Percentiles rank a stretch among this genome's conserved stretches.
phyloP scores from a whole-genome alignment of 2,329 filamentous ascomycete genomes.

The Aspergillus sp. region DNA sequence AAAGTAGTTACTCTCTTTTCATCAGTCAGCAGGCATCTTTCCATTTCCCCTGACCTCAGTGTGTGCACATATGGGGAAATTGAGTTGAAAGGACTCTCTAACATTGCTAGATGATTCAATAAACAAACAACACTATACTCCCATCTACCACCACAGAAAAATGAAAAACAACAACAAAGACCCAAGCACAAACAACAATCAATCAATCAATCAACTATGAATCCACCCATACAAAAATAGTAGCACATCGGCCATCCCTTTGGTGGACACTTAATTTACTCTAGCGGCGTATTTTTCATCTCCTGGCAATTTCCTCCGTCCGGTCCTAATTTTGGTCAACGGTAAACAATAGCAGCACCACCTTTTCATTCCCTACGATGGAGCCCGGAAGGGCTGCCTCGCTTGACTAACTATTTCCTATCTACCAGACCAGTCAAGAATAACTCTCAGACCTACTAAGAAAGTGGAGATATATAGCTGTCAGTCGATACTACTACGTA shows the following conservation, averaged over 20 bases:
- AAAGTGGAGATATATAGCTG: not conserved
- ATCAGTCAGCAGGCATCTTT: not conserved
- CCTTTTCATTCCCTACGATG: too few species aligned
- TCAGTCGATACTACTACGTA: not conserved
- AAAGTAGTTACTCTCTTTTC: not conserved
- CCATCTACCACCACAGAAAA: not conserved
- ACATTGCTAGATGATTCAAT: not conserved
- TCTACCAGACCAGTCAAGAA: not conserved
- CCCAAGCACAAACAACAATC: not conserved
- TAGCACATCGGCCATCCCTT: not conserved
- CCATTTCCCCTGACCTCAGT: too few species aligned
- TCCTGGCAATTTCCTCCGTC: constrained; percentile 3
- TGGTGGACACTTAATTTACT: constrained; percentile 8
- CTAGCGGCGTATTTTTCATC: not conserved
- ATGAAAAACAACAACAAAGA: not conserved
- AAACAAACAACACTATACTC: not conserved
- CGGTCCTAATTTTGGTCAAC: constrained; percentile 1
- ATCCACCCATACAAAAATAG: not conserved
- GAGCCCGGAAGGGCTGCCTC: too few species aligned
- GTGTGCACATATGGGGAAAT: too few species aligned
- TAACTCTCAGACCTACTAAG: not conserved
- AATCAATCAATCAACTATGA: not conserved
- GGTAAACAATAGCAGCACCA: not conserved
- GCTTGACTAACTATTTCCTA: too few species aligned
- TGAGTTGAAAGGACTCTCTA: too few species aligned